phyloP scores from a whole-genome alignment of 495 filamentous ascomycete genomes.

The Lepraria neglecta region DNA sequence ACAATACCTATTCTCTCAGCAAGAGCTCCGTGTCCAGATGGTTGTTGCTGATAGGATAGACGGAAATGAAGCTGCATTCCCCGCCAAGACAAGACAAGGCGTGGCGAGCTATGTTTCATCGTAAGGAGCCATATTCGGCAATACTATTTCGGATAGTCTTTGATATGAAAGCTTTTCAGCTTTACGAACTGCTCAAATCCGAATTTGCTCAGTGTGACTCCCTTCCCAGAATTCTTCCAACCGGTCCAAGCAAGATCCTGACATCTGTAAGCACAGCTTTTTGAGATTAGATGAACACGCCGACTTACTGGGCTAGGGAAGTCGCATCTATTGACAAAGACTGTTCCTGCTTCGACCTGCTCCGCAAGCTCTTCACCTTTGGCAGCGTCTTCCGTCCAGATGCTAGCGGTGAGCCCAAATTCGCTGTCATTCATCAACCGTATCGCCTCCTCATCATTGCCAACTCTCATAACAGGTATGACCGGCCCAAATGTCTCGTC shows the following conservation, averaged over 20 bases:
- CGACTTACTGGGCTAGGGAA: slow-evolving; percentile 80
- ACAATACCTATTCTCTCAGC: not conserved
- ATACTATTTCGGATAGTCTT: slow-evolving; percentile 69
- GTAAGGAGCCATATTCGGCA: not conserved
- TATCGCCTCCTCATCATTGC: slow-evolving; percentile 74
- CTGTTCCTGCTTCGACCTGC: slow-evolving; percentile 84
- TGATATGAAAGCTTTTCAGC: slow-evolving; percentile 92
- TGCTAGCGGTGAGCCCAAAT: slow-evolving; percentile 91
- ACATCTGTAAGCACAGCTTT: slow-evolving; percentile 25
- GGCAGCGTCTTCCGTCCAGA: slow-evolving; percentile 88
- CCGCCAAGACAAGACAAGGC: not conserved
- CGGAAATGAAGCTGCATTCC: not conserved
- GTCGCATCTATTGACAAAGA: slow-evolving; percentile 93
- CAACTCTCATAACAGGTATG: slow-evolving; percentile 90
- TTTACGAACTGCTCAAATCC: slow-evolving; percentile 94
- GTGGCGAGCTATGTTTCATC: not conserved
- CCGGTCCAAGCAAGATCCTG: slow-evolving; percentile 97
- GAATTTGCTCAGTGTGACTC: slow-evolving; percentile 79
- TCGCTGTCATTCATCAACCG: slow-evolving; percentile 90
- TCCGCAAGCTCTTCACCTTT: slow-evolving; percentile 74
- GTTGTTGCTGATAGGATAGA: not conserved
- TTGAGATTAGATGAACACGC: slow-evolving; percentile 5
- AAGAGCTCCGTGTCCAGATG: not conserved
- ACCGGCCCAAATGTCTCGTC: slow-evolving; percentile 96
- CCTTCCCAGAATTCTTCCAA: slow-evolving; percentile 94